Base-by-base conservation (phyloP, 1,284 basidiomycete genomes). In the Cryptococcus neoformans region DNA sequence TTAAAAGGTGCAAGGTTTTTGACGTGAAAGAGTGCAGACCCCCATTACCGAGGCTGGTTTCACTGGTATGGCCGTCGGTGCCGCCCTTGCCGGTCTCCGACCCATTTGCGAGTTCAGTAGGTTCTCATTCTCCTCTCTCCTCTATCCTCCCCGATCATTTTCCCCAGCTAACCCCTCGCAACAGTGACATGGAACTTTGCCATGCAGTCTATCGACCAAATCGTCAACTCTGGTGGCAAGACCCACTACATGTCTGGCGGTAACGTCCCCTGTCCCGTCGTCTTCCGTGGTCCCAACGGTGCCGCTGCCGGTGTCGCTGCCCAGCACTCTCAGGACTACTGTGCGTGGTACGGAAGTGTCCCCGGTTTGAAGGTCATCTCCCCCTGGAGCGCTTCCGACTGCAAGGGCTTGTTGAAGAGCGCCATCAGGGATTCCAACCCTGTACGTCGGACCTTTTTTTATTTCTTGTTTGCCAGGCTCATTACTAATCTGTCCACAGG, bases 221-320 rank as follows among this genome's bases (percentile, higher is more conserved):
- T 99, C 66, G 90, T 99, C 80, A 99, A 99, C 86, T 98, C 94
- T n/a, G 96, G 90, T 59, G 96, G 91, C 67, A 99, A 99, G 84
- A 99, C 96, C 10, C 93, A 97, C 81, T 99, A 99, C 86, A 99
- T 99, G 96, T 98, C 94, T 47, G 96, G 94, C 62, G 96, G 96
- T 66, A 96, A 93, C 73, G 92, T 96, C 21, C 90, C 92, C 11
- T 98, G 95, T 82, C 93, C 96, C 36, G 89, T 99, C 65, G 93
- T 97, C 57, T 99, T 99, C 88, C 92, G 96, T 81, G 96, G 96
- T 58, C 96, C 96, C 61, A 99, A 99, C 79, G 96, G 96, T 78
- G 96, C 96, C 57, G 96, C 96, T 54, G 81, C 93, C 57, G 96
- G 96, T 84, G 96, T 99, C 55, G 96, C 73, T 51, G 96, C 96